Evolutionary conservation across 2,329 filamentous ascomycete genomes (phyloP).

Genomic region (Sarocladiaceae sp.): DNA sequence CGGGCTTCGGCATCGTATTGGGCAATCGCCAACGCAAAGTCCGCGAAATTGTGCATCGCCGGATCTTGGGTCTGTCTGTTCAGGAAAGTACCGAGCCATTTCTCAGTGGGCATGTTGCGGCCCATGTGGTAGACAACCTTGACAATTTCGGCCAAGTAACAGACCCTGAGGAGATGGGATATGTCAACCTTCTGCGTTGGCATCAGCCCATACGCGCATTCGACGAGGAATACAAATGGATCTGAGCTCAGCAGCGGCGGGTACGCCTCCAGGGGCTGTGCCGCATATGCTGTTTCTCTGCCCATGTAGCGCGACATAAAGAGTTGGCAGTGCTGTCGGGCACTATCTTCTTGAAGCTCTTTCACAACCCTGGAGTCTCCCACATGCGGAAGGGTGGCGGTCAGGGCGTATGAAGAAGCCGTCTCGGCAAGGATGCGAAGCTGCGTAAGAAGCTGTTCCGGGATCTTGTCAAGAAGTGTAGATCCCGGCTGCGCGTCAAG

Average conservation of each 20-base stretch:
- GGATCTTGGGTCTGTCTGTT: slow-evolving; percentile 39
- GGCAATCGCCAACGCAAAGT: slow-evolving; percentile 48
- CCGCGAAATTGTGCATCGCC: slow-evolving; percentile 49
- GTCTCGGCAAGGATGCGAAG: slow-evolving; percentile 87
- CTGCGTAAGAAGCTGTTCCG: slow-evolving; percentile 79
- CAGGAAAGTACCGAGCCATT: slow-evolving; percentile 44
- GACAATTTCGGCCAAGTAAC: slow-evolving; percentile 86
- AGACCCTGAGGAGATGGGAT: slow-evolving; percentile 75
- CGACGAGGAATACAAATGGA: slow-evolving; percentile 75
- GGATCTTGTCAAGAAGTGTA: slow-evolving; percentile 78
- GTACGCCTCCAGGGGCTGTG: slow-evolving; percentile 40
- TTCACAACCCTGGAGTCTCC: slow-evolving; percentile 56
- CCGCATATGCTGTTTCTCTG: slow-evolving; percentile 34
- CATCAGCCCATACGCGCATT: slow-evolving; percentile 68
- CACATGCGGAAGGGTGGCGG: slow-evolving; percentile 66
- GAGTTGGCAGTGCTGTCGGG: slow-evolving; percentile 70
- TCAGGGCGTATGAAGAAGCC: slow-evolving; percentile 70
- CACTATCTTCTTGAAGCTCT: slow-evolving; percentile 65
- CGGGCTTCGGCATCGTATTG: slow-evolving; percentile 36
- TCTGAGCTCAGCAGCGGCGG: slow-evolving; percentile 64
- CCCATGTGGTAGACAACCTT: slow-evolving; percentile 66
- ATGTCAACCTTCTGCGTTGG: slow-evolving; percentile 68
- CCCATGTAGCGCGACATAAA: slow-evolving; percentile 59
- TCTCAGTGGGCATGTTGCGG: slow-evolving; percentile 46
- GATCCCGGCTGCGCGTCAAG: slow-evolving; percentile 67